Conservation (phyloP, 2,329 filamentous ascomycete species). For the Chrysoporthe austroafricana region DNA sequence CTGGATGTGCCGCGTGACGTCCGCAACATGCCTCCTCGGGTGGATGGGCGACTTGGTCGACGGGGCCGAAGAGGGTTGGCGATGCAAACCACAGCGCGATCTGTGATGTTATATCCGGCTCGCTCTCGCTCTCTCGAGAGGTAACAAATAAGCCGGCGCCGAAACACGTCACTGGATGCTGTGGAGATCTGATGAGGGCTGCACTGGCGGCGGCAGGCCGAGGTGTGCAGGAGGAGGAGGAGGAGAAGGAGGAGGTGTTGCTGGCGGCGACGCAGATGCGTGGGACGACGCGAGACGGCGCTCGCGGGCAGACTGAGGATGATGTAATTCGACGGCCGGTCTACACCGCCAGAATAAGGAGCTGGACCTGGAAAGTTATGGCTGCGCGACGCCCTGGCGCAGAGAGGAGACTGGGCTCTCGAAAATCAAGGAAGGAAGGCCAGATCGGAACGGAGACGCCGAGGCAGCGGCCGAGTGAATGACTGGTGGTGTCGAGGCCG, state of each 20-base stretch:
- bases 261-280: slow-evolving; percentile 4
- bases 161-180: not conserved
- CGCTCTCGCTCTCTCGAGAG: not conserved
- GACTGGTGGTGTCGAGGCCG: slow-evolving; percentile 19
- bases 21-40: slow-evolving; percentile 26
- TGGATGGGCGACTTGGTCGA: not conserved
- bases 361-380: slow-evolving; percentile 10
- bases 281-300: slow-evolving; percentile 6
- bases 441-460: slow-evolving; percentile 20
- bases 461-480: slow-evolving; percentile 13
- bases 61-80: not conserved
- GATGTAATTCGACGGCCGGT: slow-evolving; percentile 19
- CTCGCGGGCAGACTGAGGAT: slow-evolving; percentile 10
- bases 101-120: not conserved
- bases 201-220: not conserved
- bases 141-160: not conserved
- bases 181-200: not conserved
- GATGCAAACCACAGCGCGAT: not conserved
- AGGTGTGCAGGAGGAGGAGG: not conserved
- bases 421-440: not conserved
- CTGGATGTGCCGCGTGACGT: slow-evolving; percentile 4
- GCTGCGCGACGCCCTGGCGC: slow-evolving; percentile 1
- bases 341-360: slow-evolving; percentile 26
- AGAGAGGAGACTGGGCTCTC: not conserved
- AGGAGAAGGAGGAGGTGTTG: not conserved